These are phyloP conservation scores for Fusarium globosum DNA, from an alignment of 2,329 filamentous ascomycete genomes.

Conservation along the genomic window DNA sequence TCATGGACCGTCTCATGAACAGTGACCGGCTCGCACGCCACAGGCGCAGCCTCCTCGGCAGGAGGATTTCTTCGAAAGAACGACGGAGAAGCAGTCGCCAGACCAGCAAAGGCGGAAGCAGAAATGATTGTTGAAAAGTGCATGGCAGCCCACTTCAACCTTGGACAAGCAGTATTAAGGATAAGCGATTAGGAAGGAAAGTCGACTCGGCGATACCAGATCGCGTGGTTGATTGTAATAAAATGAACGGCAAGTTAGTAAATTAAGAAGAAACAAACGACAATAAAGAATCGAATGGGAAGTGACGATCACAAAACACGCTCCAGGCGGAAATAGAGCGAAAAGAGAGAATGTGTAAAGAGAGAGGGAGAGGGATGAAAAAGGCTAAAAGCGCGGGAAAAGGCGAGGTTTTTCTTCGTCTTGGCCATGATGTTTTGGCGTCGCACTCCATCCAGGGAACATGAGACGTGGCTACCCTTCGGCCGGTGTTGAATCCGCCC, in stretches of 20 bases:
- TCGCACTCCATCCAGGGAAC: background rate
- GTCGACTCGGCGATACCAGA: conserved; percentile 29
- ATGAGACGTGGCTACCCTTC: conserved; percentile 29
- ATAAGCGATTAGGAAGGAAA: background rate
- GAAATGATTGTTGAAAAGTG: conserved; percentile 17
- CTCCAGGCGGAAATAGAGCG: conserved; percentile 16
- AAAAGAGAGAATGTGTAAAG: background rate
- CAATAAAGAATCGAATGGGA: conserved; percentile 14
- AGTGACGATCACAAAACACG: background rate
- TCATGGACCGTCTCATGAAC: conserved; percentile 16
- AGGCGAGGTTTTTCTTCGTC: conserved; percentile 22
- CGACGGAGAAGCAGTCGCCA: conserved; percentile 23
- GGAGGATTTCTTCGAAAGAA: conserved; percentile 24
- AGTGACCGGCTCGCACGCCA: conserved; percentile 22
- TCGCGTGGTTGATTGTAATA: conserved; percentile 9
- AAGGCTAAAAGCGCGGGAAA: conserved; percentile 21
- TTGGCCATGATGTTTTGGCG: conserved; percentile 24
- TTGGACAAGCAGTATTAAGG: background rate
- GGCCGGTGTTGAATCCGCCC: conserved; percentile 8
- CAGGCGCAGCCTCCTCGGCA: conserved; percentile 10
- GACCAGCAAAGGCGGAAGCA: conserved; percentile 13
- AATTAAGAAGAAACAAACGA: conserved; percentile 11
- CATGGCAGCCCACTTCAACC: conserved; percentile 4
- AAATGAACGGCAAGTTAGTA: conserved; percentile 17
- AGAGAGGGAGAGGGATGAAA: background rate